phyloP scores from a whole-genome alignment of 2,329 filamentous ascomycete genomes.

The Thyridium curvatum region DNA sequence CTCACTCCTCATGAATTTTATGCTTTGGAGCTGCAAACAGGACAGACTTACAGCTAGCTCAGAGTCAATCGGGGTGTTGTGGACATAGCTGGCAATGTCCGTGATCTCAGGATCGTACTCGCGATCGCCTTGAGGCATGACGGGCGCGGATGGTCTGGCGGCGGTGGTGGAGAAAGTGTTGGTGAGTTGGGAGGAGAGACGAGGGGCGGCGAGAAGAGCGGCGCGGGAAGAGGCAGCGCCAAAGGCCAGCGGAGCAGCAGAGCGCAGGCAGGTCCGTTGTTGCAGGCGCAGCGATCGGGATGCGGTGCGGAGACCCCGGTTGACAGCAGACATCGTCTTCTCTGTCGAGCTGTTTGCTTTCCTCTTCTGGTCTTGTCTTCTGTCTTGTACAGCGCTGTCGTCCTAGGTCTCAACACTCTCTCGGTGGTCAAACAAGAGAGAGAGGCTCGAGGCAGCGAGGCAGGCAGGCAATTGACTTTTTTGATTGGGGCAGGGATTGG shows the following conservation, averaged over 20 bases:
- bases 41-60: slow-evolving; percentile 73
- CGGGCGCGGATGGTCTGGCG: slow-evolving; percentile 39
- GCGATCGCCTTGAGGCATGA: slow-evolving; percentile 43
- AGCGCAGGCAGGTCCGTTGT: slow-evolving; percentile 27
- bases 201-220: slow-evolving; percentile 22
- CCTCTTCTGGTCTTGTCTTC: too few relatives aligned
- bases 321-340: slow-evolving; percentile 43
- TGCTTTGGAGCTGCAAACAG: slow-evolving; percentile 1
- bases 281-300: slow-evolving; percentile 47
- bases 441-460: too few relatives aligned
- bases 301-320: slow-evolving; percentile 47
- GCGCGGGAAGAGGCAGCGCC: slow-evolving; percentile 25
- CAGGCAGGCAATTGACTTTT: too few relatives aligned
- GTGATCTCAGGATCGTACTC: slow-evolving; percentile 88
- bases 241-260: slow-evolving; percentile 27
- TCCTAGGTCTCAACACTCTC: too few relatives aligned
- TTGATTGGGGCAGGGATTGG: too few relatives aligned
- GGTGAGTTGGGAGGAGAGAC: slow-evolving; percentile 25
- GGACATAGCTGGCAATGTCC: slow-evolving; percentile 92
- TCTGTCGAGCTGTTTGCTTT: too few relatives aligned
- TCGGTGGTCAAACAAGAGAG: too few relatives aligned
- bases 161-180: slow-evolving; percentile 43
- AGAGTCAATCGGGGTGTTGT: slow-evolving; percentile 84
- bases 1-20: background rate
- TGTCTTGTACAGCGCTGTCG: too few relatives aligned